Evolutionary conservation across 2,329 filamentous ascomycete species (phyloP).

Genomic region (Atkinsonella hypoxylon): DNA sequence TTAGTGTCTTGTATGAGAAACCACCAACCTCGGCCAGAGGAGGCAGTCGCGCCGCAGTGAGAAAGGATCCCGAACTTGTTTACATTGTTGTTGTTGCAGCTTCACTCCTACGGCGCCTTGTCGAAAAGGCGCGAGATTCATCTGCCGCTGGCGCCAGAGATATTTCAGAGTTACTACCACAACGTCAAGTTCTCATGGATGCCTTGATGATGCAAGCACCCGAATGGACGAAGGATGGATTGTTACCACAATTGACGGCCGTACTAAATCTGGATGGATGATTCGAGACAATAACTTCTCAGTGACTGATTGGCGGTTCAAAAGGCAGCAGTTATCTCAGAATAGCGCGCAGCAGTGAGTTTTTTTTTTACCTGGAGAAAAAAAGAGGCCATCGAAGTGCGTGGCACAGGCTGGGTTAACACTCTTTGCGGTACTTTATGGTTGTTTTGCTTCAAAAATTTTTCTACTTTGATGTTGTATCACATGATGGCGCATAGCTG

Average conservation of each 20-base stretch:
- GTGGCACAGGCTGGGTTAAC: background rate
- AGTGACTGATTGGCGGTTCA: no score
- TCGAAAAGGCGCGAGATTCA: constrained; percentile 54
- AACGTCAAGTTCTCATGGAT: constrained; percentile 53
- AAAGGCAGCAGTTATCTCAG: no score
- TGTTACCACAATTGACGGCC: constrained; percentile 57
- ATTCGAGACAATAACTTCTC: constrained; percentile 5
- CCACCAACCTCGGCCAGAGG: constrained; percentile 12
- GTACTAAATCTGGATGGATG: constrained; percentile 39
- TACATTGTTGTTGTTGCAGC: constrained; percentile 59
- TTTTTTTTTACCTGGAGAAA: background rate
- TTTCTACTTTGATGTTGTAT: constrained; percentile 5
- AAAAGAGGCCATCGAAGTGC: background rate
- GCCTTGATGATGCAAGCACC: constrained; percentile 52
- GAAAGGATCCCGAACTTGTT: constrained; percentile 39
- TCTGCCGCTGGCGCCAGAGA: constrained; percentile 36
- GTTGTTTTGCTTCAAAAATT: background rate
- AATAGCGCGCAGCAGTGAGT: background rate
- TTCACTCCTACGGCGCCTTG: constrained; percentile 53
- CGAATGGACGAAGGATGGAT: constrained; percentile 50
- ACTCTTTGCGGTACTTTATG: background rate
- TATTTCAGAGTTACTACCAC: constrained; percentile 51
- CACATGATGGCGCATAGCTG: constrained; percentile 13
- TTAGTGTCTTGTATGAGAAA: constrained; percentile 50
- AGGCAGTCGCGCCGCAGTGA: constrained; percentile 19